Evolutionary conservation across 2,329 filamentous ascomycete species (phyloP).

Genomic region (Fusarium kyushuense): DNA sequence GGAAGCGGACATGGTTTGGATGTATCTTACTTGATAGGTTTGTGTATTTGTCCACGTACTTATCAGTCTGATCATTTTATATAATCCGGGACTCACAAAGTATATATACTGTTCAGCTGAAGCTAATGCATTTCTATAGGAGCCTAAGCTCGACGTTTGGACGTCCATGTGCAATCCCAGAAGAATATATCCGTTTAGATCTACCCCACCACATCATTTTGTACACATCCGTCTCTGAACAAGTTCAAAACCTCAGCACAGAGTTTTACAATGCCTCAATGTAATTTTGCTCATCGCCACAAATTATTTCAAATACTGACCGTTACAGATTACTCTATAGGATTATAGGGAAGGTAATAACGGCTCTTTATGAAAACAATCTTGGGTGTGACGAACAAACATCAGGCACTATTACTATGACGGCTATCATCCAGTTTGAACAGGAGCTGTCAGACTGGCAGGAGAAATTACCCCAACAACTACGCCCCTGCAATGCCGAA

Average conservation of each 20-base stretch:
- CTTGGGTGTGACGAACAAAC: slow-evolving; percentile 21
- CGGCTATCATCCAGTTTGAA: slow-evolving; percentile 22
- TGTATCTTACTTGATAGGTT: slow-evolving; percentile 37
- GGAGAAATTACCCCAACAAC: background rate
- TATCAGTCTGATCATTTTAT: background rate
- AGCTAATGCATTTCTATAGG: background rate
- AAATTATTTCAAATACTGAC: rapidly evolving
- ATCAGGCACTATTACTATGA: slow-evolving; percentile 12
- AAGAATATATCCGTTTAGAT: slow-evolving; percentile 31
- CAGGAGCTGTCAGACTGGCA: slow-evolving; percentile 37
- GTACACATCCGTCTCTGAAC: background rate
- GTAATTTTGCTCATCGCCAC: background rate
- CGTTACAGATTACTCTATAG: slow-evolving; percentile 18
- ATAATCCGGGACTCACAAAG: background rate
- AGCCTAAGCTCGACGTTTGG: slow-evolving; percentile 37
- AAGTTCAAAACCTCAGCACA: slow-evolving; percentile 6
- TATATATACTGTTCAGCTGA: no score
- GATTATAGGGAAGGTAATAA: slow-evolving; percentile 24
- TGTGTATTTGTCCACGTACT: no score
- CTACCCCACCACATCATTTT: slow-evolving; percentile 3
- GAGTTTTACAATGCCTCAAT: slow-evolving; percentile 33
- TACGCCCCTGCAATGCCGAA: background rate
- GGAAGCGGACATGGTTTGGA: slow-evolving; percentile 60
- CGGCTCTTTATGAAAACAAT: slow-evolving; percentile 28
- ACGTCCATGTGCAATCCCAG: slow-evolving; percentile 28